These are phyloP conservation scores for Xylariales sp. DNA, from an alignment of 2,329 filamentous ascomycete species.

Conservation along the genomic window DNA sequence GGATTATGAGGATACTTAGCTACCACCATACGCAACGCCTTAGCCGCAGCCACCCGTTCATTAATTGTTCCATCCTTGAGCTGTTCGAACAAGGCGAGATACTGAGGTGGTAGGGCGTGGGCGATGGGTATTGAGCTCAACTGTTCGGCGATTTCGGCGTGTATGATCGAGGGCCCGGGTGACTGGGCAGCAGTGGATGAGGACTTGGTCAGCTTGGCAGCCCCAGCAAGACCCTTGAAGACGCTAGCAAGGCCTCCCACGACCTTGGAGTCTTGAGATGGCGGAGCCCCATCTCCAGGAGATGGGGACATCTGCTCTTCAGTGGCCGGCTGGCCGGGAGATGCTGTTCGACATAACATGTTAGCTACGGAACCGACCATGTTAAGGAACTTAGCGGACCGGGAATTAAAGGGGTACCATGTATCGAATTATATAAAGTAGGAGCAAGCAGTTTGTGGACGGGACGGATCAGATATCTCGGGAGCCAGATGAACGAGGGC, in stretches of 20 bases:
- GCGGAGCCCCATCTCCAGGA: constrained; percentile 66
- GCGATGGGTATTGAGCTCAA: constrained; percentile 56
- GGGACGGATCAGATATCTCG: neutral
- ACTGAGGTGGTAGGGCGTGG: constrained; percentile 61
- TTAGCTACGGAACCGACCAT: constrained; percentile 48
- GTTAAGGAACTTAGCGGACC: constrained; percentile 5
- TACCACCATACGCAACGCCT: constrained; percentile 66
- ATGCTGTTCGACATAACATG: constrained; percentile 59
- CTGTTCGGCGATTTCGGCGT: constrained; percentile 58
- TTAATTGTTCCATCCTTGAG: constrained; percentile 63
- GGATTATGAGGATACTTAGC: constrained; percentile 69
- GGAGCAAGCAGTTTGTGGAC: constrained; percentile 5
- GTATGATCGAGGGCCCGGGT: constrained; percentile 47
- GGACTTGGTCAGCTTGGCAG: constrained; percentile 63
- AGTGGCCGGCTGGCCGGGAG: constrained; percentile 56
- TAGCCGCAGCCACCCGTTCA: constrained; percentile 68
- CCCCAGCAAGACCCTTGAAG: constrained; percentile 70
- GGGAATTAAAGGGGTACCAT: neutral
- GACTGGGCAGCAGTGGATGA: constrained; percentile 58
- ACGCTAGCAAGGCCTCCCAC: constrained; percentile 70
- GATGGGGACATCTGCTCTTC: constrained; percentile 67
- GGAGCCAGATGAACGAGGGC: neutral
- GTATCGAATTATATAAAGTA: neutral
- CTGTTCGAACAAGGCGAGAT: constrained; percentile 65
- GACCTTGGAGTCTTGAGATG: constrained; percentile 64